Evolutionary conservation across 2,329 filamentous ascomycete genomes (phyloP), one percentile per base, ranked within the genome.

Genomic region (Trichoderma semiorbis): DNA sequence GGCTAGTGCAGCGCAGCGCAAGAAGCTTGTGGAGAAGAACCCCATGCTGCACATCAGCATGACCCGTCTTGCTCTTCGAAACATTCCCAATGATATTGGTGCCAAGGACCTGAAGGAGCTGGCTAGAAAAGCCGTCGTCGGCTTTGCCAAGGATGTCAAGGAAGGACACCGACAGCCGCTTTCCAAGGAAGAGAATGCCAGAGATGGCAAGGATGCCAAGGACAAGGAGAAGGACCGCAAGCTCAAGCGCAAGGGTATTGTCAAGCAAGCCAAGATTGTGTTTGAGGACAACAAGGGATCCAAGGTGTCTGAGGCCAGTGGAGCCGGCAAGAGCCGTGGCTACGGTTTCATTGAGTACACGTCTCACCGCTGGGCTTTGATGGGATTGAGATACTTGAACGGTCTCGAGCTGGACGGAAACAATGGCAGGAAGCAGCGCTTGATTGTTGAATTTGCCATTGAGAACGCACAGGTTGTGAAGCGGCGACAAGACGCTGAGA

Each of bases 341-440:
- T 99, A 99, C 80, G 96, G 97, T 14, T 99, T 99, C 84, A 92
- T 99, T 75, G 96, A 99, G 83, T 99, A 98, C 82, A 92, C 91
- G 75, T 96, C 93, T 34, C 96, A 99, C 79, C 92, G 96, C 64
- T 95, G 92, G 86, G 96, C 96, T 16, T 86, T 99, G 50, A 98
- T 98, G 93, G 96, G 94, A 28, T 85, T 99, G 74, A 88, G 96
- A 61, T 98, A 94, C 90, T 86, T 99, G 71, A 99, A 99, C 80
- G 95, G 95, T 1, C 91, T 88, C 72, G 83, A 88, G 36, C 76
- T 90, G 21, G 84, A 87, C 77, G 88, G 87, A 74, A 82, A 85
- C 28, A 82, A 88, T 68, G 94, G 96, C 75, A 93, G 92, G 83
- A 95, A 94, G 80, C 95, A 96, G 82, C 88, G 96, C 14, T 83